phyloP scores from a whole-genome alignment of 371 early-diverging fungal genomes.

The Mucor plumbeus region DNA sequence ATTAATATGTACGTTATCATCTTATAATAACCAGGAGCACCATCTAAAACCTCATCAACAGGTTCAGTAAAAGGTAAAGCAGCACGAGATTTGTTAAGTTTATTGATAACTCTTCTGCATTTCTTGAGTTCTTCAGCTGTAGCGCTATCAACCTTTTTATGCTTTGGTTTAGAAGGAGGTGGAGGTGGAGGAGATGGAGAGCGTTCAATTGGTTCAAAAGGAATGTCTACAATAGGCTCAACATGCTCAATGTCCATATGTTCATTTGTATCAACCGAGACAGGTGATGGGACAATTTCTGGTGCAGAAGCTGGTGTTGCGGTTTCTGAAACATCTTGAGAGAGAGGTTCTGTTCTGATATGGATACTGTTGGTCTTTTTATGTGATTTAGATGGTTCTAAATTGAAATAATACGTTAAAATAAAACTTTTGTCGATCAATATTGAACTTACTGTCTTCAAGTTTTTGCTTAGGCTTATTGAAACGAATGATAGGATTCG shows the following conservation, averaged over 20 bases:
- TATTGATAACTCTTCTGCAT: conserved; percentile 56
- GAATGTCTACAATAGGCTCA: not conserved
- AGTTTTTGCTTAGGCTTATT: conserved; percentile 35
- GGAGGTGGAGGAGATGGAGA: conserved; percentile 11
- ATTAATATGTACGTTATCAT: conserved; percentile 39
- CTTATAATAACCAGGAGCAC: conserved; percentile 51
- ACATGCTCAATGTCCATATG: conserved; percentile 9
- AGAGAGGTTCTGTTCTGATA: conserved; percentile 24
- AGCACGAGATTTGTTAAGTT: conserved; percentile 59
- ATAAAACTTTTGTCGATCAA: no score
- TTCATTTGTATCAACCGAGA: not conserved
- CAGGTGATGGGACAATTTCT: conserved; percentile 14
- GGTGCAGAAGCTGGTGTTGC: not conserved
- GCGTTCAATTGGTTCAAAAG: conserved; percentile 10
- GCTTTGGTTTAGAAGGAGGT: conserved; percentile 14
- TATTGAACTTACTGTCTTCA: conserved; percentile 32
- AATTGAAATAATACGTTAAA: not conserved
- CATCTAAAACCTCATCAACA: conserved; percentile 67
- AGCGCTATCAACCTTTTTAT: conserved; percentile 21
- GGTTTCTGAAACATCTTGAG: conserved; percentile 6
- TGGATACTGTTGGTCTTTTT: conserved; percentile 24
- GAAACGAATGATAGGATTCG: conserved; percentile 36
- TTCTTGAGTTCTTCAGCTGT: conserved; percentile 45
- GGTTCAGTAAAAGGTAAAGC: conserved; percentile 69
- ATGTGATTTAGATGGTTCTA: conserved; percentile 19